Conservation (phyloP, 768 basidiomycete species). For the Leccinellum luteum region DNA sequence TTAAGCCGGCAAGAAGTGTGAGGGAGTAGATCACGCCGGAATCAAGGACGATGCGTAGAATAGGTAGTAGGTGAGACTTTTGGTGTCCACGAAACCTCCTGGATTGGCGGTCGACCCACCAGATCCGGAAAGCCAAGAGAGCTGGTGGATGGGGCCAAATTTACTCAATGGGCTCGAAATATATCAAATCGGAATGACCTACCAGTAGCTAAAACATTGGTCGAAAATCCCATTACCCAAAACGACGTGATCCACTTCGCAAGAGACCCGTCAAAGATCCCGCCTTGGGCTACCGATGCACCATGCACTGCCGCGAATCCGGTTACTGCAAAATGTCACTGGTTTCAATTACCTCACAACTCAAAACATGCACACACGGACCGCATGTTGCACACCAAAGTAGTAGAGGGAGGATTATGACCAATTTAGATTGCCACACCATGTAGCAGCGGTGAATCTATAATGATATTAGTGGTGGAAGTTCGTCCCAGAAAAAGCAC, state of each 20-base stretch:
- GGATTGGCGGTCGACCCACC: slow-evolving; percentile 24
- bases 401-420: slow-evolving; percentile 29
- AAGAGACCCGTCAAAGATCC: slow-evolving; percentile 28
- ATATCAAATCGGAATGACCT: neutral
- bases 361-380: slow-evolving; percentile 3
- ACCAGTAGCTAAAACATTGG: slow-evolving; percentile 36
- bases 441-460: slow-evolving; percentile 31
- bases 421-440: slow-evolving; percentile 29
- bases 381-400: slow-evolving; percentile 29
- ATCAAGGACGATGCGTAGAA: slow-evolving; percentile 34
- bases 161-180: neutral
- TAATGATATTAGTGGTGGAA: neutral
- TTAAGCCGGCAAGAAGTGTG: slow-evolving; percentile 32
- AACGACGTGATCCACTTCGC: slow-evolving; percentile 36
- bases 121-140: slow-evolving; percentile 31
- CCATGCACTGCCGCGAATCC: slow-evolving; percentile 8
- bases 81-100: slow-evolving; percentile 9
- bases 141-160: slow-evolving; percentile 8
- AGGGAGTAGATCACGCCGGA: slow-evolving; percentile 39
- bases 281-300: neutral
- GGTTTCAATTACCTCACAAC: neutral
- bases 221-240: slow-evolving; percentile 29
- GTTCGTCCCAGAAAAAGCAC: neutral
- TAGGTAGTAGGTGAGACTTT: slow-evolving; percentile 10
- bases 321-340: slow-evolving; percentile 13